Evolutionary conservation across 495 filamentous ascomycete genomes (phyloP).

Genomic region (Gamarada debralockiae): DNA sequence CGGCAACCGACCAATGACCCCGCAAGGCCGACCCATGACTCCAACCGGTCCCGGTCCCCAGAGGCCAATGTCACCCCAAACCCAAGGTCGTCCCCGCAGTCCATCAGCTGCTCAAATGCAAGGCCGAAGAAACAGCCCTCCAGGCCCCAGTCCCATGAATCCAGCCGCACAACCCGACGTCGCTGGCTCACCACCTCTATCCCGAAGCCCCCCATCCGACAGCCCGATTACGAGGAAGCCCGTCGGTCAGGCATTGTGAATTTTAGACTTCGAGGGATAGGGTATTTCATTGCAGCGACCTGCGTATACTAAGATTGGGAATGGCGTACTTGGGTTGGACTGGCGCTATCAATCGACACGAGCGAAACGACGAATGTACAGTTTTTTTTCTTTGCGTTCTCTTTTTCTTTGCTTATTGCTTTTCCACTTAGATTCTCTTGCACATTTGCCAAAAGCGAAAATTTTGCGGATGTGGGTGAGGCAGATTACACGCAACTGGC

Average conservation of each 20-base stretch:
- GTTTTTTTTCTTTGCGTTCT: conserved; percentile 23
- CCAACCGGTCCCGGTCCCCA: conserved; percentile 31
- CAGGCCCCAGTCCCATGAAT: conserved; percentile 60
- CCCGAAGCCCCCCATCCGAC: conserved; percentile 27
- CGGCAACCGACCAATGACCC: conserved; percentile 30
- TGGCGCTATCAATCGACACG: conserved; percentile 22
- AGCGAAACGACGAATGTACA: conserved; percentile 32
- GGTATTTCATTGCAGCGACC: conserved; percentile 2
- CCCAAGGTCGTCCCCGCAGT: conserved; percentile 44
- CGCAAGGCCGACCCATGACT: conserved; percentile 30
- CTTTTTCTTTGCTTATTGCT: conserved; percentile 1
- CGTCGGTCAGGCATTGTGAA: conserved; percentile 45
- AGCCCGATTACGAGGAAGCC: conserved; percentile 40
- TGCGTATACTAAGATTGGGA: conserved; percentile 11
- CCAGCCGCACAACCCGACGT: conserved; percentile 27
- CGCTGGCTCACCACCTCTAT: conserved; percentile 26
- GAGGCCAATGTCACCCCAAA: conserved; percentile 49
- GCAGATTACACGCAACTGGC: background rate
- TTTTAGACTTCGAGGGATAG: background rate
- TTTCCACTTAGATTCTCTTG: background rate
- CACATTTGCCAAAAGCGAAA: background rate
- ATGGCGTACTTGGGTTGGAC: conserved; percentile 23
- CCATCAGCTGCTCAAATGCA: conserved; percentile 39
- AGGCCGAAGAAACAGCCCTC: conserved; percentile 45
- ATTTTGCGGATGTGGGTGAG: background rate